A percentile compares a stretch with the other conserved stretches of the same genome.
Conservation (phyloP, 2,329 filamentous ascomycete genomes). For the Helotiales sp. region DNA sequence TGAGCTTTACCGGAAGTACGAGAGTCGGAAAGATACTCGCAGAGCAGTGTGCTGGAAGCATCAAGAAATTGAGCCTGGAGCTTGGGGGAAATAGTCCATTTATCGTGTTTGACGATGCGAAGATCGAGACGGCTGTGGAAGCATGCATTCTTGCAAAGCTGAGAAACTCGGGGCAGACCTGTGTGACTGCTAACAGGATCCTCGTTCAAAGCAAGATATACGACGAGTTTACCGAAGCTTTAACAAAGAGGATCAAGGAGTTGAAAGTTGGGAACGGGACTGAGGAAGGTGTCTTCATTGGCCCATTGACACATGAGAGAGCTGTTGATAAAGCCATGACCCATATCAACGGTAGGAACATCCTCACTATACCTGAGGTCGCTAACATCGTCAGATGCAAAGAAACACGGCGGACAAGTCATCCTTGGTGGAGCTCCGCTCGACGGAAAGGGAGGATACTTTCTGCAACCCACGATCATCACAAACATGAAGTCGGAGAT, state of each 20-base stretch:
- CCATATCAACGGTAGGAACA: constrained; percentile 18
- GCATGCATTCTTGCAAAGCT: constrained; percentile 87
- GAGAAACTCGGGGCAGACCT: constrained; percentile 78
- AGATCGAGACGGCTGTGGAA: constrained; percentile 77
- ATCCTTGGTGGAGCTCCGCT: constrained; percentile 36
- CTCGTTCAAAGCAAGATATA: constrained; percentile 51
- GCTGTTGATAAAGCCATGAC: constrained; percentile 21
- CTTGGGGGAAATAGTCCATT: constrained; percentile 93
- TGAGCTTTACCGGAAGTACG: constrained; percentile 67
- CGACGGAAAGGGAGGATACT: constrained; percentile 15
- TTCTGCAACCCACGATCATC: constrained; percentile 25
- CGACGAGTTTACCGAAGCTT: constrained; percentile 39
- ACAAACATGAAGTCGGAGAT: constrained; percentile 21
- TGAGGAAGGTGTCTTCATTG: constrained; percentile 18
- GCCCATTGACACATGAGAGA: constrained; percentile 18
- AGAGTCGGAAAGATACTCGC: constrained; percentile 41
- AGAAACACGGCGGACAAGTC: constrained; percentile 41
- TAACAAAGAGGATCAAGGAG: constrained; percentile 37
- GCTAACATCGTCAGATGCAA: constrained; percentile 43
- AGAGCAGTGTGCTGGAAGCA: constrained; percentile 34
- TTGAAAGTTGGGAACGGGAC: constrained; percentile 24
- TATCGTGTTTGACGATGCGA: constrained; percentile 93
- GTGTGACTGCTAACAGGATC: constrained; percentile 45
- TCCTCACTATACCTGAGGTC: not conserved
- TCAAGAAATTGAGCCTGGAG: constrained; percentile 47